These are phyloP conservation scores for Tolypocladium album DNA, from an alignment of 2,329 filamentous ascomycete genomes.

Conservation along the genomic window DNA sequence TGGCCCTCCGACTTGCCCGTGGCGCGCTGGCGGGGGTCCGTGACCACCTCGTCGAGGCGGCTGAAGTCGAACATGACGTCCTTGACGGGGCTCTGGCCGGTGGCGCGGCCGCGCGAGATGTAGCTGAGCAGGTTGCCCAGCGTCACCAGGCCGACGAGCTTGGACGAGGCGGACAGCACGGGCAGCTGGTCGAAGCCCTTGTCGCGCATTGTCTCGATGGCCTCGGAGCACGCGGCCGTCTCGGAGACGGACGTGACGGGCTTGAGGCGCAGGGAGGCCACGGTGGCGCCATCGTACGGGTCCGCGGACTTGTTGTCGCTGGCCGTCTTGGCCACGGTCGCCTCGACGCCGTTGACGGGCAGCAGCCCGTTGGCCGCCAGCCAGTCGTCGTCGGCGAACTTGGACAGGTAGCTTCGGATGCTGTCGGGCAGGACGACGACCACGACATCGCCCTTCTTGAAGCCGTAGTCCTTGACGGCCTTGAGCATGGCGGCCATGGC, in stretches of 20 bases:
- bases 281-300: constrained; percentile 67
- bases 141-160: constrained; percentile 85
- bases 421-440: constrained; percentile 91
- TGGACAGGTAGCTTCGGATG: constrained; percentile 93
- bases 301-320: constrained; percentile 39
- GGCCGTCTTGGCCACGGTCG: constrained; percentile 29
- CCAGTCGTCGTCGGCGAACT: constrained; percentile 99
- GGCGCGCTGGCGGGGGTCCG: constrained; percentile 63
- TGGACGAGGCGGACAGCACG: constrained; percentile 60
- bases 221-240: constrained; percentile 65
- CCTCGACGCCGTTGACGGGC: constrained; percentile 41
- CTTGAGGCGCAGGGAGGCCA: constrained; percentile 77
- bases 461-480: constrained; percentile 64
- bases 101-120: constrained; percentile 74
- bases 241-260: constrained; percentile 78
- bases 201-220: constrained; percentile 96
- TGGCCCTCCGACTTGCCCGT: constrained; percentile 23
- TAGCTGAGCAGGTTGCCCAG: constrained; percentile 89
- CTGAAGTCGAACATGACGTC: constrained; percentile 97
- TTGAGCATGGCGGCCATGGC: constrained; percentile 75
- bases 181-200: constrained; percentile 97
- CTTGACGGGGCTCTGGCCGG: constrained; percentile 60
- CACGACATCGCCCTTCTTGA: constrained; percentile 74
- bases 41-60: constrained; percentile 77
- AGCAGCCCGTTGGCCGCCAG: constrained; percentile 91